Base-by-base conservation (phyloP, 495 filamentous ascomycete genomes). In the Aspergillus haitiensis region DNA sequence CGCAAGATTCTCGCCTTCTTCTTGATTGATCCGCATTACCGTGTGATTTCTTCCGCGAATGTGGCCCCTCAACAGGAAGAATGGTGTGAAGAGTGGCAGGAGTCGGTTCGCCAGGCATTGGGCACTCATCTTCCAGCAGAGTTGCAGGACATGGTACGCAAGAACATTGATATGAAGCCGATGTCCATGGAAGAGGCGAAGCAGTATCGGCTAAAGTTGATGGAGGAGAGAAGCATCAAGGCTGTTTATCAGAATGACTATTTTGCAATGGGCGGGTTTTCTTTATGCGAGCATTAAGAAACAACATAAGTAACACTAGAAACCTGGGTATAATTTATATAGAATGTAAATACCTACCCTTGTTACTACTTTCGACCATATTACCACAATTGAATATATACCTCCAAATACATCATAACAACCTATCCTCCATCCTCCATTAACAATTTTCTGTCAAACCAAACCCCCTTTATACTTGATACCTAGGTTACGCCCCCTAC, bases 1-100 rank as follows among this genome's bases (percentile, higher is more conserved):
- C 68, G 78, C 2, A 77, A 80, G 49, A 77, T 85, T 60, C 64
- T 85, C 1, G 79, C 79, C 0, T 57, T 86, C 13, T 85, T 77
- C 61, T 68, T 86, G 7, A 75, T 85, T 8, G 81, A 84, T 57
- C 83, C 83, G 0, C 27, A 72, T 35, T 51, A 64, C 12, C 74
- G 75, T 1, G 72, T 84, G 42, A 71, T 82, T 10, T 78, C 72
- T 0, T 82, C 83, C 0, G 77, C 76, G 0, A 80, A 81, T 52
- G 79, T 87, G 0, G 82, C 83, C 1, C 81, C 82, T 1, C 82
- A 79, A 56, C 63, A 74, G 37, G 54, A 75, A 2, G 56, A 70
- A 5, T 79, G 78, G 66, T 52, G 52, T 15, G 13, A 53, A 7
- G 61, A 69, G 60, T 13, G 52, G 32, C 51, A 34, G 35, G 65